Evolutionary conservation across 441 rosid genomes (phyloP), one percentile per base, ranked within the genome.

Genomic region (Biscutella auriculata): DNA sequence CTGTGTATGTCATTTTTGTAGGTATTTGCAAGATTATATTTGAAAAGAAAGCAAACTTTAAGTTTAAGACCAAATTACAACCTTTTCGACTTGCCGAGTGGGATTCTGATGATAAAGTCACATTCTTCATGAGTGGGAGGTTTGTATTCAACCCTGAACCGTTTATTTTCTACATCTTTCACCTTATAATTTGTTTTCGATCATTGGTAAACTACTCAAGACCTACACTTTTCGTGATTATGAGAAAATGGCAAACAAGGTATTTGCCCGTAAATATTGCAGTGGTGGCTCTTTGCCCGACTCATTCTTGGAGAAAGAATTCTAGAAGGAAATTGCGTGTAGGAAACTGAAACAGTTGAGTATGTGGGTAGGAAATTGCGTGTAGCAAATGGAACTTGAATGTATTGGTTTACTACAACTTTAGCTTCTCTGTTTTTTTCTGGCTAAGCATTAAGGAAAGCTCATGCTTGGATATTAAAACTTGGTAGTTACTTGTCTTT

Each of bases 71-170:
- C 46, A 84, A 98, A 67, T 93, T 95, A 56, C 99, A 95, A 58
- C 99, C 99, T 25, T 94, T 95, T 69, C 95, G 99, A 57, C 92
- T 95, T 66, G 95, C 99, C 39, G 95, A 84, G 67, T 95, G 99
- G 99, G 84, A 95, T 77, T 63, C 76, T 56, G 86, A 91, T 27
- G 99, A 95, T 66, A 83, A 76, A 76, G 91, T 91, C 67, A 91
- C 95, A 9, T 95, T 95, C 79, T 95, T 86, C 79, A 86, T 86
- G 99, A 95, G 99, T 76, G 95, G 98, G 73, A 88, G 86, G 99
- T 95, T 58, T 70, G 70, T 66, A 62, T 64, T 64, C 47, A 46
- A 34, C 23, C 60, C 50, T 50, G 32, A 50, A 32, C 35, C 13
- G 53, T 37, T 15, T 51, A 57, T n/a, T 12, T 49, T 28, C 58